Percentiles rank a stretch among this genome's conserved stretches.
These are phyloP conservation scores for Aplosporella prunicola DNA, from an alignment of 2,329 filamentous ascomycete genomes.

Conservation along the genomic window DNA sequence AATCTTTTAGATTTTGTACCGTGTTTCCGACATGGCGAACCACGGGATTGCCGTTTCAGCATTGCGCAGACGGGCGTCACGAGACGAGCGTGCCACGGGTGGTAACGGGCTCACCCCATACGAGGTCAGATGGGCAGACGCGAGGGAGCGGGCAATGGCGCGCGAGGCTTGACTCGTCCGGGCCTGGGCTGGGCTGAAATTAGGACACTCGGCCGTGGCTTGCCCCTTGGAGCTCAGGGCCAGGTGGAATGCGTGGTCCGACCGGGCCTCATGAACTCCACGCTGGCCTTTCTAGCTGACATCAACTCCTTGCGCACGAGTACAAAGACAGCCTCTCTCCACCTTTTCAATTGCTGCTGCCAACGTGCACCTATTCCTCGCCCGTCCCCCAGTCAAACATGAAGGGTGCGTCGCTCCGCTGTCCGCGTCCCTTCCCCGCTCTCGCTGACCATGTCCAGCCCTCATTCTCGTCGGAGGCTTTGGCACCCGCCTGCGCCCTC, in stretches of 20 bases:
- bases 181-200: too few species aligned
- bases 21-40: too few species aligned
- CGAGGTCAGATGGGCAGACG: too few species aligned
- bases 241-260: neutral
- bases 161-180: too few species aligned
- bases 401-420: conserved; percentile 10
- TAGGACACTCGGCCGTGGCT: too few species aligned
- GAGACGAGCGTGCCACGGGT: too few species aligned
- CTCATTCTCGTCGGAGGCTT: conserved; percentile 99
- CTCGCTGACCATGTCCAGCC: conserved; percentile 44
- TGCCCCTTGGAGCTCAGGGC: too few species aligned
- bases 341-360: conserved; percentile 1
- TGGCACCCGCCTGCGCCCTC: conserved; percentile 91
- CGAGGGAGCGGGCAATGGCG: too few species aligned
- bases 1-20: too few species aligned
- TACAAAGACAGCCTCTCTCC: neutral
- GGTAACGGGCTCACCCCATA: too few species aligned
- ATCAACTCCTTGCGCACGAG: neutral
- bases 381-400: conserved; percentile 7
- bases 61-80: too few species aligned
- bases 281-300: conserved; percentile 7
- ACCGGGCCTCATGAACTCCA: neutral
- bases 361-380: conserved; percentile 4
- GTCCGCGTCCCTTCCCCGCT: conserved; percentile 2
- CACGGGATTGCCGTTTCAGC: too few species aligned